phyloP scores from a whole-genome alignment of 371 early-diverging fungal species.

The Mucor lusitanicus region DNA sequence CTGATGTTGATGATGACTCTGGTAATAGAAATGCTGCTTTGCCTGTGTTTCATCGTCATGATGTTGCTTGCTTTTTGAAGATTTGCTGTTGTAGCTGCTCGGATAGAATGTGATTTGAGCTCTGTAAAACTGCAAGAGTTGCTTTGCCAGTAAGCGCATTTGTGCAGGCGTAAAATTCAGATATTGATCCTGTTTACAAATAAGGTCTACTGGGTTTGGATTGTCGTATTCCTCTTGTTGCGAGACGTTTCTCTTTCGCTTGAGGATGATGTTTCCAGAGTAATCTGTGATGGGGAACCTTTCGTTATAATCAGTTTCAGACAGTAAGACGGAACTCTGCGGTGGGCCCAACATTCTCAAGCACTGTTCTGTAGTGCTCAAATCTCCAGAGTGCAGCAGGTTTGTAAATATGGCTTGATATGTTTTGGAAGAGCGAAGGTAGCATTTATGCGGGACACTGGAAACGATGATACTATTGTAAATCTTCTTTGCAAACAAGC shows the following conservation, averaged over 20 bases:
- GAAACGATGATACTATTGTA: neutral
- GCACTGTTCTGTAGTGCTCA: conserved; percentile 5
- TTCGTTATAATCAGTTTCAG: neutral
- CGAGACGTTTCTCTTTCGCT: neutral
- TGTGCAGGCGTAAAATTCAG: neutral
- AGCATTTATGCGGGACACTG: neutral
- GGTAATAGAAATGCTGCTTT: neutral
- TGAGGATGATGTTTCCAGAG: neutral
- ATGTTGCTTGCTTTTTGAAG: neutral
- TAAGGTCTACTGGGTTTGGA: neutral
- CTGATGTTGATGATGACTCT: neutral
- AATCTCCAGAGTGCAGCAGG: neutral
- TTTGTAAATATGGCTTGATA: conserved; percentile 7
- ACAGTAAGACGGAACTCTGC: neutral
- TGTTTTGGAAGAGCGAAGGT: neutral
- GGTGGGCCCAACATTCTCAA: conserved; percentile 7
- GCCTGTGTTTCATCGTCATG: neutral
- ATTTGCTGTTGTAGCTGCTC: neutral
- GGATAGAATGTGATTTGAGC: neutral
- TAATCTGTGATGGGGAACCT: neutral
- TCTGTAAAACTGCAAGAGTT: neutral
- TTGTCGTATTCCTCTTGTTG: neutral
- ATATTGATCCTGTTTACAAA: neutral
- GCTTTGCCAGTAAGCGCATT: neutral
- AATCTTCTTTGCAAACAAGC: neutral